phyloP scores from a whole-genome alignment of 2,329 filamentous ascomycete genomes.

The Calonectria fujianensis region DNA sequence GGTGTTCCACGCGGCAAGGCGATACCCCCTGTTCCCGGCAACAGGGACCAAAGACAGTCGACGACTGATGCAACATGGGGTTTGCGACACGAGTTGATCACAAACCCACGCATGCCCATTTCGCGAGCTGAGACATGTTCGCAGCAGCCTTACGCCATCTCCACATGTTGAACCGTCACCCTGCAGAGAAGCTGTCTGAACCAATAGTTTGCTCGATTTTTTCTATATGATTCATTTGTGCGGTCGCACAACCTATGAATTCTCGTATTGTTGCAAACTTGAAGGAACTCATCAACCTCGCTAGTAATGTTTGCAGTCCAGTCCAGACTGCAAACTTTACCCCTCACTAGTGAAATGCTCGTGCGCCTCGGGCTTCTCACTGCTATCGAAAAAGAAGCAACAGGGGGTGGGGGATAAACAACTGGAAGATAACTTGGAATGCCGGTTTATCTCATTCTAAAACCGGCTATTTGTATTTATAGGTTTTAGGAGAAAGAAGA shows the following conservation, averaged over 20 bases:
- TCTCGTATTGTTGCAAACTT: neutral
- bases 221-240: neutral
- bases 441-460: neutral
- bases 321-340: neutral
- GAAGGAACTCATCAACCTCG: neutral
- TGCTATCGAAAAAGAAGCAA: neutral
- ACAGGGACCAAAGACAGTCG: constrained; percentile 6
- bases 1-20: constrained; percentile 17
- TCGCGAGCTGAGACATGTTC: constrained; percentile 4
- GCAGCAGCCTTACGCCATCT: neutral
- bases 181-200: neutral
- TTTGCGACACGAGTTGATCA: constrained; percentile 2
- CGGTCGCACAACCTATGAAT: neutral
- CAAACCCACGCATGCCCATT: neutral
- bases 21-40: constrained; percentile 11
- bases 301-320: neutral
- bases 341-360: neutral
- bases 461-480: neutral
- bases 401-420: neutral
- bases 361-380: neutral
- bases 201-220: neutral
- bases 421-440: neutral
- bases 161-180: neutral
- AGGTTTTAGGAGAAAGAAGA: neutral
- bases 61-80: constrained; percentile 17